These are phyloP conservation scores for Epicoccum sorghinum DNA, from an alignment of 2,329 filamentous ascomycete genomes.

Conservation along the genomic window DNA sequence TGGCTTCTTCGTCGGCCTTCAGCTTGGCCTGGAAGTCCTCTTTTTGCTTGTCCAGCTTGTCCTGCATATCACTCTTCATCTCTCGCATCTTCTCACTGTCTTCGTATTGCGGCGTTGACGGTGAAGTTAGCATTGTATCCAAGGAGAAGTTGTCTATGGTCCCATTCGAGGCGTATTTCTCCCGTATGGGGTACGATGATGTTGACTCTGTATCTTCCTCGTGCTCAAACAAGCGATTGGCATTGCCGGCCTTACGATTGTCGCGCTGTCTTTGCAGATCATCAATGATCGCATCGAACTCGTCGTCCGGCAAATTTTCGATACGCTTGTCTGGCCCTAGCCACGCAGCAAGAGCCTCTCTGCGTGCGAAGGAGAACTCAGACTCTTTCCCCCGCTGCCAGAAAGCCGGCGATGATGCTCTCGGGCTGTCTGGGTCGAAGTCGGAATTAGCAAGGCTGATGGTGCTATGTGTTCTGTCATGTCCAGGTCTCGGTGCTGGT, in stretches of 20 bases:
- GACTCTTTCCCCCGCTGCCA: constrained; percentile 74
- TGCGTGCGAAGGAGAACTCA: constrained; percentile 91
- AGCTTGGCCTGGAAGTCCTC: constrained; percentile 81
- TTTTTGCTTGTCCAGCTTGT: constrained; percentile 80
- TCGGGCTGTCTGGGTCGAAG: constrained; percentile 70
- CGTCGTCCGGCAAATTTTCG: constrained; percentile 86
- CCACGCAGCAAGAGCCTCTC: constrained; percentile 91
- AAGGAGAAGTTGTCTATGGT: constrained; percentile 96
- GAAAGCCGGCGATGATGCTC: constrained; percentile 80
- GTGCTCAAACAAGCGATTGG: constrained; percentile 57
- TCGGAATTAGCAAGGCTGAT: constrained; percentile 81
- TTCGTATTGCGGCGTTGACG: constrained; percentile 84
- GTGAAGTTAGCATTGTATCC: constrained; percentile 92
- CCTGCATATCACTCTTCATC: constrained; percentile 81
- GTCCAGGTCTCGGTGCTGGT: constrained; percentile 66
- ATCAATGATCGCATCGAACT: constrained; percentile 90
- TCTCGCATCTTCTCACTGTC: constrained; percentile 78
- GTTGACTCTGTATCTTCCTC: constrained; percentile 91
- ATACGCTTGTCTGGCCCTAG: constrained; percentile 92
- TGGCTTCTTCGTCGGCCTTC: constrained; percentile 73
- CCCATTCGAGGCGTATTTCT: constrained; percentile 94
- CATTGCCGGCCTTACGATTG: constrained; percentile 73
- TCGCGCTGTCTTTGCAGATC: constrained; percentile 90
- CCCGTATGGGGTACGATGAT: constrained; percentile 83
- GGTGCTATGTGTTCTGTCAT: constrained; percentile 70